Evolutionary conservation across 2,329 filamentous ascomycete species (phyloP).

Genomic region (Talaromyces sp.): DNA sequence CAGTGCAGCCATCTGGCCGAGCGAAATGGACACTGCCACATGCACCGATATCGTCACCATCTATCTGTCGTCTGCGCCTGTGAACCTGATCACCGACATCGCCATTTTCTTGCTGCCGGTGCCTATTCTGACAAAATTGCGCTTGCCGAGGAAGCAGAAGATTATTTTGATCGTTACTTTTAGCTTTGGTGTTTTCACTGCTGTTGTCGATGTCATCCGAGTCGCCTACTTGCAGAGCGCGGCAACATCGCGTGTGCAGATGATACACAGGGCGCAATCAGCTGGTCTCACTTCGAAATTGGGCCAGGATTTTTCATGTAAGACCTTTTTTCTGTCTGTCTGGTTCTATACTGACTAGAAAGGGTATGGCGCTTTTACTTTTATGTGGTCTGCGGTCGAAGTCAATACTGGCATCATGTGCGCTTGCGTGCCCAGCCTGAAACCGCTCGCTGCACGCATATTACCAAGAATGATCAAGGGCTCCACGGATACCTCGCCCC

Average conservation of each 20-base stretch:
- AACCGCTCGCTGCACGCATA: conserved; percentile 68
- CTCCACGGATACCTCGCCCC: conserved; percentile 21
- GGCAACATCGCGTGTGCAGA: conserved; percentile 32
- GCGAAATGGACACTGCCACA: conserved; percentile 35
- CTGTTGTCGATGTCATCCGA: conserved; percentile 79
- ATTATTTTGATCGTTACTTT: conserved; percentile 82
- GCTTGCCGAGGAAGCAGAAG: conserved; percentile 78
- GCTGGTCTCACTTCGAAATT: conserved; percentile 1
- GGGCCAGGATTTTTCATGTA: conserved; percentile 49
- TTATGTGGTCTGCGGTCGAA: conserved; percentile 93
- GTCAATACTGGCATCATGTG: conserved; percentile 87
- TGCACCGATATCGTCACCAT: conserved; percentile 60
- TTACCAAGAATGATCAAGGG: conserved; percentile 53
- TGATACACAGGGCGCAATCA: conserved; percentile 13
- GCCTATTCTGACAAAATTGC: conserved; percentile 81
- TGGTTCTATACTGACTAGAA: conserved; percentile 34
- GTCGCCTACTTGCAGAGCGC: conserved; percentile 86
- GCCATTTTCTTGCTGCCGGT: conserved; percentile 83
- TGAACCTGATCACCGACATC: conserved; percentile 88
- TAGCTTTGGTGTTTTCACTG: conserved; percentile 77
- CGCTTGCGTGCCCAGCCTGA: conserved; percentile 86
- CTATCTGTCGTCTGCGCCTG: conserved; percentile 69
- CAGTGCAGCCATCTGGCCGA: conserved; percentile 59
- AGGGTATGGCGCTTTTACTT: conserved; percentile 74
- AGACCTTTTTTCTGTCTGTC: conserved; percentile 15